These are phyloP conservation scores for Boletus bicolor DNA, from an alignment of 768 basidiomycete genomes.

Conservation along the genomic window DNA sequence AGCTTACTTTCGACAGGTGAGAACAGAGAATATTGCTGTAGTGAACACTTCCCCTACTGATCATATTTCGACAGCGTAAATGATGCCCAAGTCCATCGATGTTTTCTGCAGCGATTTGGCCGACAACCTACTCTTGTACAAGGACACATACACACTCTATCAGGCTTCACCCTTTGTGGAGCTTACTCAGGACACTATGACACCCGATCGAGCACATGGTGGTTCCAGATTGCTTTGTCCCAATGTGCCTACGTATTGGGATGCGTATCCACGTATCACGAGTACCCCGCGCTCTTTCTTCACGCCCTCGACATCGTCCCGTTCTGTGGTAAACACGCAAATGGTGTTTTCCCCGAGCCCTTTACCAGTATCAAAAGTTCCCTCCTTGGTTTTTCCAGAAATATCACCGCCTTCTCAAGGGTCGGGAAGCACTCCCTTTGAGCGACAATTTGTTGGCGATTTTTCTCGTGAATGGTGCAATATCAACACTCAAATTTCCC, in stretches of 20 bases:
- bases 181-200: neutral
- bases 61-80: neutral
- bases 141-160: conserved; percentile 5
- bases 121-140: conserved; percentile 8
- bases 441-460: conserved; percentile 25
- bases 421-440: conserved; percentile 27
- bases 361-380: conserved; percentile 16
- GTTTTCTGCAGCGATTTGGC: conserved; percentile 7
- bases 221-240: neutral
- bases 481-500: conserved; percentile 20
- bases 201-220: conserved; percentile 9
- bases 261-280: neutral
- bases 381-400: conserved; percentile 18
- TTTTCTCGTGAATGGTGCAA: conserved; percentile 19
- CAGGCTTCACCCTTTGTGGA: conserved; percentile 1
- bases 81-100: neutral
- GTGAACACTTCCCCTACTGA: neutral
- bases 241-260: neutral
- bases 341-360: conserved; percentile 30
- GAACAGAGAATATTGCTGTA: neutral
- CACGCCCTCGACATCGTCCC: conserved; percentile 13
- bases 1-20: conserved; percentile 18
- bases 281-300: conserved; percentile 9
- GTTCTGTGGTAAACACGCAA: conserved; percentile 4
- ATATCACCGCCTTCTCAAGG: conserved; percentile 30